A percentile compares a stretch with the other conserved stretches of the same genome.
Evolutionary conservation across 805 yeast species (phyloP).

Genomic region (Yamadazyma philogaea): DNA sequence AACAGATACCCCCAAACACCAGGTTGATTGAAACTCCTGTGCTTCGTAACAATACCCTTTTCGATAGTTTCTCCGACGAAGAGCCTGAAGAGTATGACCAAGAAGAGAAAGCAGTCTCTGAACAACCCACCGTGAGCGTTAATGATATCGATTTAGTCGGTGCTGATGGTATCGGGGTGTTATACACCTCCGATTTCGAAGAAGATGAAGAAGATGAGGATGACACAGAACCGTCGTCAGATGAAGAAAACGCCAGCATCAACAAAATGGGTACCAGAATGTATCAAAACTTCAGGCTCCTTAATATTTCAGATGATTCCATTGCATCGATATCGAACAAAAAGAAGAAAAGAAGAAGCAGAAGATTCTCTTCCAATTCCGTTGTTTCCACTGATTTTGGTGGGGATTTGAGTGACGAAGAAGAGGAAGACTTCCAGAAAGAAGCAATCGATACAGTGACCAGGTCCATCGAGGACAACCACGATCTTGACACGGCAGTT

Average conservation of each 20-base stretch:
- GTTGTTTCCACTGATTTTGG: slow-evolving; percentile 48
- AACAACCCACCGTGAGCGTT: slow-evolving; percentile 17
- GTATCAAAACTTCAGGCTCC: slow-evolving; percentile 20
- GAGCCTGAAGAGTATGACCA: slow-evolving; percentile 21
- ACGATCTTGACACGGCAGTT: slow-evolving; percentile 88
- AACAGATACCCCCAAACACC: slow-evolving; percentile 46
- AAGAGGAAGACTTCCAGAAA: slow-evolving; percentile 71
- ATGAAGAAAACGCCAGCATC: slow-evolving; percentile 1
- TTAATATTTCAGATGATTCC: slow-evolving; percentile 57
- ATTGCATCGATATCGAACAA: slow-evolving; percentile 50
- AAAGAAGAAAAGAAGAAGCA: slow-evolving; percentile 33
- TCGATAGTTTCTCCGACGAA: slow-evolving; percentile 27
- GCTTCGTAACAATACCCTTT: slow-evolving; percentile 17
- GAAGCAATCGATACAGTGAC: slow-evolving; percentile 95
- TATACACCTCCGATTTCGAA: slow-evolving; percentile 48
- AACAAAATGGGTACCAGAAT: slow-evolving; percentile 8
- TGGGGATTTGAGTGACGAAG: slow-evolving; percentile 28
- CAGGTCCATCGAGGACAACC: slow-evolving; percentile 88
- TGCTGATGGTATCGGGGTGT: slow-evolving; percentile 47
- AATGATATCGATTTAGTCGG: slow-evolving; percentile 46
- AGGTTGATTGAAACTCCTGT: slow-evolving; percentile 53
- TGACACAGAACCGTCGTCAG: slow-evolving; percentile 35
- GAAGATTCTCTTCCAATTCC: slow-evolving; percentile 37
- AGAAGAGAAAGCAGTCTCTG: slow-evolving; percentile 13
- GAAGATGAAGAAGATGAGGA: slow-evolving; percentile 46